These are phyloP conservation scores for Pichia insulana DNA, from an alignment of 805 yeast genomes.

Conservation along the genomic window DNA sequence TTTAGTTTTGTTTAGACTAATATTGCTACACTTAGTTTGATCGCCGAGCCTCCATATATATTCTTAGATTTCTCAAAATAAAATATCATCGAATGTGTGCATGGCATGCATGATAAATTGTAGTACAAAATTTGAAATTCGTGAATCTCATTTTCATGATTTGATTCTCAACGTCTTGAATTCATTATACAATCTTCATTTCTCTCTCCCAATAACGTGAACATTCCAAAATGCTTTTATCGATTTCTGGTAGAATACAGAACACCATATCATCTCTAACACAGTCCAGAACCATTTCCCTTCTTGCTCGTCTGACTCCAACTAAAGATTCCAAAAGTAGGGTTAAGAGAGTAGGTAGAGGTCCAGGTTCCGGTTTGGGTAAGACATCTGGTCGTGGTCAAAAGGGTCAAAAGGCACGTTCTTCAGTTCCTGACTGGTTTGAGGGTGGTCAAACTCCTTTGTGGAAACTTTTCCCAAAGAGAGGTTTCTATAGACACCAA, in stretches of 20 bases:
- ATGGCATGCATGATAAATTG: no score
- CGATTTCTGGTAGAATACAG: background rate
- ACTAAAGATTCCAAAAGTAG: constrained; percentile 50
- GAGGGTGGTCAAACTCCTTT: constrained; percentile 99
- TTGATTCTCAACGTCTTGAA: no score
- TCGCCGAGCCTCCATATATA: no score
- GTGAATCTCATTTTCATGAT: no score
- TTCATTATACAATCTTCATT: no score
- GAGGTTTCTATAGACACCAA: constrained; percentile 71
- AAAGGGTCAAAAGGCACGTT: constrained; percentile 97
- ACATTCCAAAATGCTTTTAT: background rate
- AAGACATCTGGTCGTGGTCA: constrained; percentile 96
- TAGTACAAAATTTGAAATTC: no score
- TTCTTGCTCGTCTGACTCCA: constrained; percentile 49
- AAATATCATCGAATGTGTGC: no score
- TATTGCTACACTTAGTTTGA: no score
- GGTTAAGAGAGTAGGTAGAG: constrained; percentile 83
- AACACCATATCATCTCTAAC: background rate
- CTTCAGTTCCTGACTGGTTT: constrained; percentile 83
- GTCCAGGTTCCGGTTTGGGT: constrained; percentile 89
- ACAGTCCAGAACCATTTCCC: constrained; percentile 29
- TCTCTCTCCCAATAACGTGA: background rate
- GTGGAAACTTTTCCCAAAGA: constrained; percentile 74
- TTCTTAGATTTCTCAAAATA: no score
- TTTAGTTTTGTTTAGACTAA: background rate